phyloP scores from a whole-genome alignment of 202 grass and related monocot species.

The Digitaria exilis region DNA sequence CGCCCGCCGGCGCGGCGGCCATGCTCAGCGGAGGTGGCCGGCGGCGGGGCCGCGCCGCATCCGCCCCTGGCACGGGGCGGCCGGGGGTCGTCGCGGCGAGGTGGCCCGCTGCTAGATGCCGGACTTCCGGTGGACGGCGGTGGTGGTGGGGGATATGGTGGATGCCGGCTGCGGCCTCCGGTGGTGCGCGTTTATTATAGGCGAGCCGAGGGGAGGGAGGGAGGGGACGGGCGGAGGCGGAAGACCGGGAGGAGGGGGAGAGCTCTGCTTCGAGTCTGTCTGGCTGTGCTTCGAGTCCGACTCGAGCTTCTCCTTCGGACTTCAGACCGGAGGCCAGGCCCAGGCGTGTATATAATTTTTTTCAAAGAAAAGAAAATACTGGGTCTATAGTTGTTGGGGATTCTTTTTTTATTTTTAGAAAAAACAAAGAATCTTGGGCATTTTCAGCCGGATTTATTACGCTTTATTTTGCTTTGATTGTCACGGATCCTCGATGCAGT shows the following conservation, averaged over 20 bases:
- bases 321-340: neutral
- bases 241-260: neutral
- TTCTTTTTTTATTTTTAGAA: no score
- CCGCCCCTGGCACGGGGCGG: neutral
- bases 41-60: conserved; percentile 26
- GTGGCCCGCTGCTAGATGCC: neutral
- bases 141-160: neutral
- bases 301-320: no score
- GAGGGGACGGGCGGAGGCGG: no score
- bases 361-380: no score
- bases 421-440: no score
- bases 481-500: neutral
- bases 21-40: conserved; percentile 48
- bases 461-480: neutral
- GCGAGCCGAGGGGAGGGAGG: no score
- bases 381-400: no score
- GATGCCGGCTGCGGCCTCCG: neutral
- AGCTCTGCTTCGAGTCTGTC: no score
- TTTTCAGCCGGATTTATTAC: neutral
- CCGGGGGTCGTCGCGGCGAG: neutral
- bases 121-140: no score
- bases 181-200: conserved; percentile 18
- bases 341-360: neutral
- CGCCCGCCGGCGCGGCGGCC: conserved; percentile 50
- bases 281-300: neutral